phyloP scores from a whole-genome alignment of 2,329 filamentous ascomycete species.

The Clarireedia monteithiana region DNA sequence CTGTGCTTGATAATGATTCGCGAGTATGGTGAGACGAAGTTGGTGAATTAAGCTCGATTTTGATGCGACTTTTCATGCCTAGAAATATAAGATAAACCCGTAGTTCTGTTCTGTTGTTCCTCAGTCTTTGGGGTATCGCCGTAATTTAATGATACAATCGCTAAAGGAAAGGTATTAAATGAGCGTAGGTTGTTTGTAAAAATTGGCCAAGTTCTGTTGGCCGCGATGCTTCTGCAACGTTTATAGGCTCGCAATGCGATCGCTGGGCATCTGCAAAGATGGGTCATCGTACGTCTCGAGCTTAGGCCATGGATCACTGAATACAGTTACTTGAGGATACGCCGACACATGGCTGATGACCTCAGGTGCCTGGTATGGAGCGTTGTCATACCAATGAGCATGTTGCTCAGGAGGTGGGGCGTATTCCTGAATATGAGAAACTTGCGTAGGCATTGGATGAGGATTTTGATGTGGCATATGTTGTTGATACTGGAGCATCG shows the following conservation, averaged over 20 bases:
- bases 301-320: conserved; percentile 50
- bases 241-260: conserved; percentile 49
- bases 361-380: conserved; percentile 48
- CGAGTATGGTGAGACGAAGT: not conserved
- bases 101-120: conserved; percentile 25
- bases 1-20: not conserved
- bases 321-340: conserved; percentile 40
- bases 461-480: conserved; percentile 23
- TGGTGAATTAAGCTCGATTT: not conserved
- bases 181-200: not conserved
- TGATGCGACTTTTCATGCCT: not conserved
- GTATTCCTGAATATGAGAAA: conserved; percentile 32
- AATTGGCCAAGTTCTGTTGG: not conserved
- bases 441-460: conserved; percentile 24
- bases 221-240: not conserved
- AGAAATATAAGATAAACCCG: conserved; percentile 9
- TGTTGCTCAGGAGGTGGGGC: conserved; percentile 35
- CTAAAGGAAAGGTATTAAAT: conserved; percentile 12
- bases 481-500: conserved; percentile 33
- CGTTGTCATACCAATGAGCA: conserved; percentile 44
- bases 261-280: conserved; percentile 51
- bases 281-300: conserved; percentile 47
- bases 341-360: conserved; percentile 46
- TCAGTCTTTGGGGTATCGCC: conserved; percentile 19
- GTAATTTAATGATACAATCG: conserved; percentile 20